Evolutionary conservation across 345 rosid species (phyloP), one percentile per base, ranked within the genome.

Genomic region (Gossypioides kirkii): DNA sequence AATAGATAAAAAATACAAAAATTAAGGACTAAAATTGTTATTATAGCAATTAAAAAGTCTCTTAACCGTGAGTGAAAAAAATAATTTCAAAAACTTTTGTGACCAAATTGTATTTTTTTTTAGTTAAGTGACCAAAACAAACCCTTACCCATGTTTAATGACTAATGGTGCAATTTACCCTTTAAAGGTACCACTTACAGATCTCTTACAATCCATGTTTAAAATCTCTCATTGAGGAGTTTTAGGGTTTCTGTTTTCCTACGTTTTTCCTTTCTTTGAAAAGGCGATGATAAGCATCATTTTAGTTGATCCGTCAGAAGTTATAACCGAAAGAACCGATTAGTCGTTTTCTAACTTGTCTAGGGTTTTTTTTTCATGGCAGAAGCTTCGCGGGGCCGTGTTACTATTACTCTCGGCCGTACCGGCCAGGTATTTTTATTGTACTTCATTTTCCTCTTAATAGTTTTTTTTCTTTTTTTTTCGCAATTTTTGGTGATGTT

Each of bases 351-450:
- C 46, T 69, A 68, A 36, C 62, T 70, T 59, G 3, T 11, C 65
- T 80, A 84, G 87, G 87, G 82, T 84, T 85, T 53, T 12, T 5
- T 85, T 60, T 18, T 77, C 69, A 94, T 92, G 99, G 78, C 94
- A 41, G 97, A 89, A 80, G 77, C 82, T 85, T 85, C 92, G 13
- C 83, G 86, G 23, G 84, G 84, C 74, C 86, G 96, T 43, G 87
- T 92, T 68, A 90, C 98, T 26, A 89, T 94, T 17, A 92, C 97
- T 78, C 91, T 92, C 61, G 99, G 98, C 8, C 89, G 88, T 69
- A 77, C 84, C 63, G 92, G 97, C 36, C 98, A 89, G 98, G 99
- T 95, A 76, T 71, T 66, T 71, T 66, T 72, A 7, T 41, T 22
- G 72, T 11, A 20, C n/a, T 36, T 56, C 14, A 46, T 16, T 22